Base-by-base conservation (phyloP, 2,329 filamentous ascomycete species). In the Paecilomyces formosus region DNA sequence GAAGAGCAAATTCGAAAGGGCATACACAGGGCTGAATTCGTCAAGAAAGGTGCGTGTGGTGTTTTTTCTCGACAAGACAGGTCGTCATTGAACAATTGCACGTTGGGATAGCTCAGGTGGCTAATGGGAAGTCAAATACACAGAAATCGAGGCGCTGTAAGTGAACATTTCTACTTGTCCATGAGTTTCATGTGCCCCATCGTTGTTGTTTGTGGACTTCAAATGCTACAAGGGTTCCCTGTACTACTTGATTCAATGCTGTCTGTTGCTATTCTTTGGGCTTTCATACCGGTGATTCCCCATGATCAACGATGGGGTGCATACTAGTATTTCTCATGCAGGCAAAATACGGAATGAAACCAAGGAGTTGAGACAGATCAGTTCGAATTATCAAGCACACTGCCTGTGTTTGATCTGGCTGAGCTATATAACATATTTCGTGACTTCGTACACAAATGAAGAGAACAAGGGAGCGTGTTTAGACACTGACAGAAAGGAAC, bases 101-200 rank as follows among this genome's bases (percentile, higher is more conserved):
- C 30, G 11, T 31, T 31, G 30, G 30, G 30, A 31, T 9, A 12
- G 35, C n/a, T 18, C 35, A n/a, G n/a, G n/a, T 45, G 7, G 18
- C 39, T 45, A 45, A 45, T 11, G 39, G 39, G n/a, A 45, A 18
- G 15, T n/a, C 9, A 7, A n/a, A 31, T 56, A 58, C 64, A 49
- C 26, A 94, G 93, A 97, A 73, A 90, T 97, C 61, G 92, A 97
- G 77, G 88, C 92, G 18, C 72, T 97, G 90, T 97, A 81, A 84
- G 90, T 82, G 55, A 11, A 31, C 54, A 24, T 55, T 54, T 54
- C 49, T 45, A 56, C 21, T 35, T 51, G 1, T 28, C 18, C 45
- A 24, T 9, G 1, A 45, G 39, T 18, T 9, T 5, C 39, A 45
- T 2, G n/a, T n/a, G 2, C 8, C n/a, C n/a, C n/a, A 9, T 21